Percentiles rank a stretch among this genome's conserved stretches.
phyloP scores from a whole-genome alignment of 495 filamentous ascomycete species.

The Cercophora sp. region DNA sequence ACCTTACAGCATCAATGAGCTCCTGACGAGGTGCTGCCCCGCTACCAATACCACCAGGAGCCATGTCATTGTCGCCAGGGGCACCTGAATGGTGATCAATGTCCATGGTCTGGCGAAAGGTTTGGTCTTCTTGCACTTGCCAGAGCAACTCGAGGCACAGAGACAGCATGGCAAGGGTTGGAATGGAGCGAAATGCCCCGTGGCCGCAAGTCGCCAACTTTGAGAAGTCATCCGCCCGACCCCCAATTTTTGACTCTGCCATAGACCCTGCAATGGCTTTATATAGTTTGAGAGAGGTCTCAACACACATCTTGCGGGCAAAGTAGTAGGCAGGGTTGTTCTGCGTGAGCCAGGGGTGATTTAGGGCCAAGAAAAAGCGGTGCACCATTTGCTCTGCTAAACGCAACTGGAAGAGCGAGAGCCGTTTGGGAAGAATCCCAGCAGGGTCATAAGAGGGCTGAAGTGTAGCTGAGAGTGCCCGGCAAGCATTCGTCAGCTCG shows the following conservation, averaged over 20 bases:
- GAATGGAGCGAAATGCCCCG: slow-evolving; percentile 44
- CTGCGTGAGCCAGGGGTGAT: slow-evolving; percentile 37
- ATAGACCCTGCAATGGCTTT: slow-evolving; percentile 23
- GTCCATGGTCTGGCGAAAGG: slow-evolving; percentile 36
- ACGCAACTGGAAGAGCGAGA: slow-evolving; percentile 35
- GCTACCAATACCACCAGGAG: slow-evolving; percentile 21
- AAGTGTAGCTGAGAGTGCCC: slow-evolving; percentile 27
- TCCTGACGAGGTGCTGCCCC: slow-evolving; percentile 37
- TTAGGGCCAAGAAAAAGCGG: slow-evolving; percentile 55
- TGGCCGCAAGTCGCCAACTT: slow-evolving; percentile 42
- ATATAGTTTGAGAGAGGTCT: slow-evolving; percentile 42
- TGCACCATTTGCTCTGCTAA: slow-evolving; percentile 39
- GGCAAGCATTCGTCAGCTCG: slow-evolving; percentile 33
- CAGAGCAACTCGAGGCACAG: slow-evolving; percentile 48
- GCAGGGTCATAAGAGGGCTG: slow-evolving; percentile 33
- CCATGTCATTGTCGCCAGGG: slow-evolving; percentile 24
- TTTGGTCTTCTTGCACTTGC: slow-evolving; percentile 49
- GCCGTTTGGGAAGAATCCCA: slow-evolving; percentile 27
- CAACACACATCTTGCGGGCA: slow-evolving; percentile 43
- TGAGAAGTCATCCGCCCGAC: slow-evolving; percentile 34
- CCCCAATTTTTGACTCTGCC: slow-evolving; percentile 15
- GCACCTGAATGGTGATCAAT: slow-evolving; percentile 20
- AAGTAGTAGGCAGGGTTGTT: slow-evolving; percentile 43
- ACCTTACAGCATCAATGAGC: slow-evolving; percentile 44
- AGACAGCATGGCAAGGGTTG: slow-evolving; percentile 41